Conservation (phyloP, 768 basidiomycete genomes). For the Boletus fagicola region DNA sequence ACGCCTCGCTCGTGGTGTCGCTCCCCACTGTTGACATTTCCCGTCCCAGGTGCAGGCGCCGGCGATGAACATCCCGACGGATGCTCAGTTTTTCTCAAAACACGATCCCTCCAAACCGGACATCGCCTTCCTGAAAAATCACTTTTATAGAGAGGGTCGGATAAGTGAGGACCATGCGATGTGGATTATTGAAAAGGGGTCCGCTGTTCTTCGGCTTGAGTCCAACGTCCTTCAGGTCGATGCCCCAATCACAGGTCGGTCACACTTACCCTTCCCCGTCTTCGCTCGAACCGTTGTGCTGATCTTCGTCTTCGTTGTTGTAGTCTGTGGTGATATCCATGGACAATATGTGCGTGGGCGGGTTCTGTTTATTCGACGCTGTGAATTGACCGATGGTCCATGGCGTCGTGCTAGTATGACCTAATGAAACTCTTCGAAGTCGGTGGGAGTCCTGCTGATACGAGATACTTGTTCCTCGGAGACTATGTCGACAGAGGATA, state of each 20-base stretch:
- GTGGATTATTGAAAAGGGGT: constrained; percentile 88
- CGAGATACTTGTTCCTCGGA: constrained; percentile 87
- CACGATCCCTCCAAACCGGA: constrained; percentile 90
- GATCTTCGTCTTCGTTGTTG: constrained; percentile 4
- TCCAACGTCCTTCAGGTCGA: constrained; percentile 92
- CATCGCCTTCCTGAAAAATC: constrained; percentile 95
- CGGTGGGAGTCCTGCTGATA: constrained; percentile 91
- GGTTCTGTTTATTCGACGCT: constrained; percentile 6
- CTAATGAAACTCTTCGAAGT: constrained; percentile 96
- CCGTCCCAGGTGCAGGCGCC: constrained; percentile 88
- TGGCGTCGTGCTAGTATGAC: constrained; percentile 60
- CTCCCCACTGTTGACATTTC: constrained; percentile 7
- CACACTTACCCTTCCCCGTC: neutral
- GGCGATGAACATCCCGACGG: constrained; percentile 87
- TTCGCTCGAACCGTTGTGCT: neutral
- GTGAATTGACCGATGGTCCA: constrained; percentile 16
- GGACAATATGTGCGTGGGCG: constrained; percentile 87
- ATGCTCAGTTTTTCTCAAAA: constrained; percentile 87
- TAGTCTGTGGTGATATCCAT: constrained; percentile 97
- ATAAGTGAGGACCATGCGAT: constrained; percentile 93
- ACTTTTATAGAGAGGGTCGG: constrained; percentile 96
- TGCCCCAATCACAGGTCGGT: constrained; percentile 91
- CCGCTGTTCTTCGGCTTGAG: constrained; percentile 78
- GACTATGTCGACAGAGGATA: constrained; percentile 94
- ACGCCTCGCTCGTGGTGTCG: constrained; percentile 23